Percentiles rank a stretch among this genome's conserved stretches.
phyloP scores from a whole-genome alignment of 2,329 filamentous ascomycete genomes.

The Thermoascus crustaceus region DNA sequence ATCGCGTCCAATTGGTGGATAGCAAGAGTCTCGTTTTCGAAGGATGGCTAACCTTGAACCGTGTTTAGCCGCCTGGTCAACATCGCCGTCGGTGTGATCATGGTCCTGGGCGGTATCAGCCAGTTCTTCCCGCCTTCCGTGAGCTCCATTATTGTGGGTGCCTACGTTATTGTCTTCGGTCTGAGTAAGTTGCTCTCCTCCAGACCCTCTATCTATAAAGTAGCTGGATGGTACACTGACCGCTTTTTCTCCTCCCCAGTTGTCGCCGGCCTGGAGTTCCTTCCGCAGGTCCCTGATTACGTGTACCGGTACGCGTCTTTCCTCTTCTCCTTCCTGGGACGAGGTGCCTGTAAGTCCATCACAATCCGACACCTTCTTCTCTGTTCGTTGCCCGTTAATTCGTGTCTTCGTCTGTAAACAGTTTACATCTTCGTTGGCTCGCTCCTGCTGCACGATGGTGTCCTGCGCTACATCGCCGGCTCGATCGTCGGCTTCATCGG shows the following conservation, averaged over 20 bases:
- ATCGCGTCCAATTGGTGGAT: conserved; percentile 6
- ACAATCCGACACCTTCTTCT: conserved; percentile 1
- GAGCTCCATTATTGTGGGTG: conserved; percentile 66
- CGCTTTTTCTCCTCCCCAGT: conserved; percentile 34
- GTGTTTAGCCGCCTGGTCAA: conserved; percentile 78
- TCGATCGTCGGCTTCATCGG: conserved; percentile 70
- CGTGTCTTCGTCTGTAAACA: conserved; percentile 33
- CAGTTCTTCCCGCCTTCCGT: conserved; percentile 38
- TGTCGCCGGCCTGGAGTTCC: conserved; percentile 75
- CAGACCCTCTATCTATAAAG: background rate
- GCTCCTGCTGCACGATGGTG: conserved; percentile 63
- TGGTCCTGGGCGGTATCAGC: conserved; percentile 69
- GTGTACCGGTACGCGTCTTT: conserved; percentile 91
- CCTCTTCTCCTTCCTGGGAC: conserved; percentile 94
- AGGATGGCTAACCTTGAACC: conserved; percentile 12
- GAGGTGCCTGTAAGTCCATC: conserved; percentile 73
- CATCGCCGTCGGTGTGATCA: conserved; percentile 75
- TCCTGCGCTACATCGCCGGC: conserved; percentile 67
- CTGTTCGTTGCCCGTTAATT: no score
- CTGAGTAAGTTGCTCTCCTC: conserved; percentile 50
- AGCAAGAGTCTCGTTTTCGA: conserved; percentile 3
- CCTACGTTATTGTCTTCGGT: conserved; percentile 88
- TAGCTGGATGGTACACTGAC: conserved; percentile 1
- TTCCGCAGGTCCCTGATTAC: conserved; percentile 73
- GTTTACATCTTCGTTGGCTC: conserved; percentile 95